Base-by-base conservation (phyloP, 1,139 yeast genomes). In the Pneumocystis jirovecii region DNA sequence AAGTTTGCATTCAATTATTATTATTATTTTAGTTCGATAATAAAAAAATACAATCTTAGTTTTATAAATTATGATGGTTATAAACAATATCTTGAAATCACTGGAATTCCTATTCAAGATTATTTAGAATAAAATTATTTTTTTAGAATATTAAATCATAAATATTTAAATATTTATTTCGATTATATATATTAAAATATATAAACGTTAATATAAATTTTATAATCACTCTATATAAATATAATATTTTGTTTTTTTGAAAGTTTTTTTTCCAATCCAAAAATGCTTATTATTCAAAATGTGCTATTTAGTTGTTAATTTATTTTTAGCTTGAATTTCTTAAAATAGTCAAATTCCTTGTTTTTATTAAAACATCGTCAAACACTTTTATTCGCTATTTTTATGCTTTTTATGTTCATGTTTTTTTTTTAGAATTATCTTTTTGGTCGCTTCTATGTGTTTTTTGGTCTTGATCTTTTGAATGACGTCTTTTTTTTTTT, bases 11-110 rank as follows among this genome's bases (percentile, higher is more conserved):
- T 25, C 8, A 17, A 10, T 21, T 10, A 10, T 25, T 25, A 4
- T 60, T 10, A 42, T 21, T 3, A n/a, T 15, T 39, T 29, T 31
- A 60, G 61, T 21, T 77, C 76, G 21, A 81, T 93, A 70, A 96
- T 96, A 0, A 75, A 79, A 61, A 85, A 85, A 73, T 89, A 87
- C 77, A 87, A 81, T 0, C 84, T 93, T 69, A 83, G 82, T 42
- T 77, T 83, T 1, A 86, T 86, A 25, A 72, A 78, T 0, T 86
- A 84, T 70, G 74, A 76, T 37, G 84, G 82, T 0, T 75, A 76
- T 3, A 85, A 83, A 65, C 87, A 85, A 70, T 79, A 81, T 39
- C 66, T 25, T 15, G 61, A 60, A 42, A 60, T 60, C 12, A 60
- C 61, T 15, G 61, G 61, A 50, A 25, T 50, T 12, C 57, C 57